These are phyloP conservation scores for Sherardia arvensis DNA, from an alignment of 257 asterid genomes.

Conservation along the genomic window DNA sequence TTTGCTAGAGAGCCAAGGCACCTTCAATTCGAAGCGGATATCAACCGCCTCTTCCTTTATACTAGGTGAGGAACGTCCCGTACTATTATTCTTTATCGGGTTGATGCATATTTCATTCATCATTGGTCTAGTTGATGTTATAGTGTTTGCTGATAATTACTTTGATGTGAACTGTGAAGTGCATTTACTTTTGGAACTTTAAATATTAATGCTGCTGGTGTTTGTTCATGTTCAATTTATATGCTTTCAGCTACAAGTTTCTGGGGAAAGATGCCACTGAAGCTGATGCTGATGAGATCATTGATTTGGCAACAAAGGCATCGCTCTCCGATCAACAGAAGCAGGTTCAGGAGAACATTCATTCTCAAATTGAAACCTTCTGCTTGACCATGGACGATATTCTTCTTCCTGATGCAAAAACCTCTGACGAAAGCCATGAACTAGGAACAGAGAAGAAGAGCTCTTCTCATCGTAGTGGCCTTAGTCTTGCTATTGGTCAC, in stretches of 20 bases:
- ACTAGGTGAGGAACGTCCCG: constrained; percentile 44
- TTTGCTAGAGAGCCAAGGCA: constrained; percentile 55
- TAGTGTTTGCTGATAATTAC: neutral
- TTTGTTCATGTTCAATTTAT: neutral
- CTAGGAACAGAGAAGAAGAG: constrained; percentile 26
- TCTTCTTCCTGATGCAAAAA: constrained; percentile 47
- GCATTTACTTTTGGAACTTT: neutral
- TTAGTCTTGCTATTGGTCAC: constrained; percentile 68
- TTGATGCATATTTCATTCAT: neutral
- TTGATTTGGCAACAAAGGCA: constrained; percentile 64
- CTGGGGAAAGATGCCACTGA: constrained; percentile 72
- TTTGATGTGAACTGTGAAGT: neutral
- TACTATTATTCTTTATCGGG: neutral
- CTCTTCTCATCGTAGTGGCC: constrained; percentile 53
- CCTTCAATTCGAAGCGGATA: constrained; percentile 75
- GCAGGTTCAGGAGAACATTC: constrained; percentile 89
- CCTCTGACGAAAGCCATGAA: constrained; percentile 10
- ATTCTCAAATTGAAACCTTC: constrained; percentile 44
- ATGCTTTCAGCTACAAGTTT: constrained; percentile 60
- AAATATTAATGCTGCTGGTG: neutral
- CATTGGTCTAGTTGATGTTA: neutral
- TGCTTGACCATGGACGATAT: constrained; percentile 60
- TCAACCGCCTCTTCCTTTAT: constrained; percentile 66
- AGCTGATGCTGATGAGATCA: constrained; percentile 82
- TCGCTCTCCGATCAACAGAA: constrained; percentile 62